Evolutionary conservation across 208 protist genomes (phyloP).

Genomic region (Leishmania arabica): DNA sequence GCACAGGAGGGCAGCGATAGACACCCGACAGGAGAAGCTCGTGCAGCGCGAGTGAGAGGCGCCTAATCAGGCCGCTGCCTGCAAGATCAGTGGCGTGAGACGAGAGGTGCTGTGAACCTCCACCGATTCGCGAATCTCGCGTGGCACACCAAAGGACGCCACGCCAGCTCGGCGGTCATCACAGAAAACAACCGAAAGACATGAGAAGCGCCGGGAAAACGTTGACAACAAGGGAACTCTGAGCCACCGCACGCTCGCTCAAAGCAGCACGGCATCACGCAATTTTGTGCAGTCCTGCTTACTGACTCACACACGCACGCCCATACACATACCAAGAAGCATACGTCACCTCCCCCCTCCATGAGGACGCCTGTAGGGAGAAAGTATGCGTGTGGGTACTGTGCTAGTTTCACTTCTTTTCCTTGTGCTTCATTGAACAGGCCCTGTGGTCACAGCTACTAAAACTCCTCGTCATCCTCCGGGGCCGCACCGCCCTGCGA

Average conservation of each 20-base stretch:
- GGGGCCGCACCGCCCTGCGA: constrained; percentile 30
- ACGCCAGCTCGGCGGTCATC: neutral
- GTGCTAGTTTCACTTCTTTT: neutral
- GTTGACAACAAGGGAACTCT: neutral
- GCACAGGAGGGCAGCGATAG: neutral
- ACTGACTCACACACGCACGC: neutral
- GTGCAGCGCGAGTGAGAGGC: neutral
- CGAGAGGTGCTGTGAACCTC: neutral
- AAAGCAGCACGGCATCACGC: neutral
- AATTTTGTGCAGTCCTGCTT: neutral
- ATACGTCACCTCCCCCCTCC: no score
- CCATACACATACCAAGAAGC: neutral
- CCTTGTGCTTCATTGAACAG: neutral
- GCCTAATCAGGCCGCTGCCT: no score
- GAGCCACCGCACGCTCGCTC: neutral
- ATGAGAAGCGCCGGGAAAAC: no score
- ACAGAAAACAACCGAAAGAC: neutral
- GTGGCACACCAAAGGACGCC: neutral
- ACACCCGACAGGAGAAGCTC: neutral
- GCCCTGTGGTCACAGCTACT: no score
- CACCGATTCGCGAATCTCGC: neutral
- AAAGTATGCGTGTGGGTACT: neutral
- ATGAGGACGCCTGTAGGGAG: neutral
- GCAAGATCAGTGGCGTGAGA: neutral
- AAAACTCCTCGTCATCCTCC: constrained; percentile 55